phyloP scores from a whole-genome alignment of 2,329 filamentous ascomycete species.

The Colletotrichum salicis region DNA sequence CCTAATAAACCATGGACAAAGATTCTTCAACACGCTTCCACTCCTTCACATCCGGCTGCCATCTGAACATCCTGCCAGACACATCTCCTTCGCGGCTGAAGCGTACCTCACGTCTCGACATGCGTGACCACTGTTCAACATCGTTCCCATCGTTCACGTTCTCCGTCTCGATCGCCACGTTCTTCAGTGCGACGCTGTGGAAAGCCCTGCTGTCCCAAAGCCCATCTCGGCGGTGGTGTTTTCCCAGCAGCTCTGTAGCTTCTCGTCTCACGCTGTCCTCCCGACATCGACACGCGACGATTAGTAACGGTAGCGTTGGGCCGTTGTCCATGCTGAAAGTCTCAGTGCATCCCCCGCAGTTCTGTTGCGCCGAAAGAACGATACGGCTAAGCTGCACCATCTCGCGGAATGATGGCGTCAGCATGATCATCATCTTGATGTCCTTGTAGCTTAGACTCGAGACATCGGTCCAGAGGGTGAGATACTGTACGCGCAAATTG shows the following conservation, averaged over 20 bases:
- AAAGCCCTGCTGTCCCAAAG: slow-evolving; percentile 55
- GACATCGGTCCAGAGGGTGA: slow-evolving; percentile 52
- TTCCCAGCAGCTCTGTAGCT: slow-evolving; percentile 51
- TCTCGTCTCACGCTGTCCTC: slow-evolving; percentile 50
- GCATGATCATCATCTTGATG: slow-evolving; percentile 45
- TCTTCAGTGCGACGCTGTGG: slow-evolving; percentile 50
- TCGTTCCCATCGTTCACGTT: slow-evolving; percentile 45
- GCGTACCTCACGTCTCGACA: slow-evolving; percentile 49
- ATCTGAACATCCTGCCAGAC: background rate
- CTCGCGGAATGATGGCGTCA: slow-evolving; percentile 56
- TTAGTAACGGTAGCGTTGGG: slow-evolving; percentile 55
- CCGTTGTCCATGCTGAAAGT: slow-evolving; percentile 59
- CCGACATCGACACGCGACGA: slow-evolving; percentile 53
- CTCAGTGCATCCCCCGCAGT: slow-evolving; percentile 37
- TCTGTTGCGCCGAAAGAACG: slow-evolving; percentile 43
- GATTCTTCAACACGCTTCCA: background rate
- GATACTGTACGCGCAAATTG: slow-evolving; percentile 54
- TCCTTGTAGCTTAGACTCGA: slow-evolving; percentile 50
- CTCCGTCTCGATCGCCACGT: slow-evolving; percentile 47
- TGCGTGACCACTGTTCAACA: slow-evolving; percentile 51
- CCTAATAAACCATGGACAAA: background rate
- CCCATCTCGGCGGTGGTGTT: slow-evolving; percentile 55
- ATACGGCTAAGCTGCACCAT: slow-evolving; percentile 50
- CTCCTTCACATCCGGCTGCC: background rate
- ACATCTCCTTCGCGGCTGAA: slow-evolving; percentile 45